A percentile compares a stretch with the other conserved stretches of the same genome.
phyloP scores from a whole-genome alignment of 208 protist genomes.

The Leishmania major region DNA sequence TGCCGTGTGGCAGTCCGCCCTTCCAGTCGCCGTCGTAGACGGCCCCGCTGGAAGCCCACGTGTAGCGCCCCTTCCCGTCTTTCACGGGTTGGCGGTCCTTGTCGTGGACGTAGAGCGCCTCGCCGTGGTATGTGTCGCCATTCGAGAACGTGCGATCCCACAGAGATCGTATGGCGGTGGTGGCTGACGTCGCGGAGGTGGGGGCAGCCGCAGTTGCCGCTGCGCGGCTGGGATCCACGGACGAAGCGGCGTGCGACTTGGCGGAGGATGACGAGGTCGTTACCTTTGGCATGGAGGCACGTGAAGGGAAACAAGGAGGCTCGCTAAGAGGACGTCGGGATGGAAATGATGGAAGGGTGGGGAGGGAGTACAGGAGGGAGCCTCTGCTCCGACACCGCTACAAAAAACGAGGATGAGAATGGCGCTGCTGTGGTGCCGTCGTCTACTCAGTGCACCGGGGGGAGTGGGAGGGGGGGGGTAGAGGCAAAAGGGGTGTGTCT shows the following conservation, averaged over 20 bases:
- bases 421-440: background rate
- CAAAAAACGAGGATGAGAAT: background rate
- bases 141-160: slow-evolving; percentile 76
- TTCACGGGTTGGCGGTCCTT: slow-evolving; percentile 54
- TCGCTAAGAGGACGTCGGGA: background rate
- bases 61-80: slow-evolving; percentile 65
- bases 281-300: background rate
- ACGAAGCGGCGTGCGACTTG: background rate
- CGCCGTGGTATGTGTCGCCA: slow-evolving; percentile 67
- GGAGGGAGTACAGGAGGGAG: background rate
- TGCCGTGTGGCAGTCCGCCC: slow-evolving; percentile 59
- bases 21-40: slow-evolving; percentile 64
- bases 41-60: slow-evolving; percentile 56
- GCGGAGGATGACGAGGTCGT: background rate
- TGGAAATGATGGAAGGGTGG: background rate
- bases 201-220: background rate
- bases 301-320: too few species aligned
- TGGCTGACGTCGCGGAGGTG: background rate
- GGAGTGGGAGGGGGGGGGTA: background rate
- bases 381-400: background rate
- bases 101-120: slow-evolving; percentile 63
- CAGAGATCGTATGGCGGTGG: slow-evolving; percentile 27
- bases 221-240: background rate
- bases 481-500: background rate
- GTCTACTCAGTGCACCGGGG: background rate